These are phyloP conservation scores for Blastomyces gilchristii DNA, from an alignment of 2,329 filamentous ascomycete species.

Conservation along the genomic window DNA sequence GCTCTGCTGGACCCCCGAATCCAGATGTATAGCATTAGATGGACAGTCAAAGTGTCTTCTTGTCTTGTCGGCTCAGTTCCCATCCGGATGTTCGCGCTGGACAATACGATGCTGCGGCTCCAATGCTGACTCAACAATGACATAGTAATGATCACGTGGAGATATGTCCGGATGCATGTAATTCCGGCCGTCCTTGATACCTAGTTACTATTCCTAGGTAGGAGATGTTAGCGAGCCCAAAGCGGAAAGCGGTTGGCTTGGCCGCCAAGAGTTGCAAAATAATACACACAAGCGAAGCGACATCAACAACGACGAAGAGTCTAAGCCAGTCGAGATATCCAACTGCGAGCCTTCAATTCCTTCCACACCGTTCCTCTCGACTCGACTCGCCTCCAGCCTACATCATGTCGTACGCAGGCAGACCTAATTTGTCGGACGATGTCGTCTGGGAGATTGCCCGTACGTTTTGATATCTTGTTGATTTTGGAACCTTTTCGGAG, in stretches of 20 bases:
- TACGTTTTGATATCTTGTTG: slow-evolving; percentile 46
- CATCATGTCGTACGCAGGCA: slow-evolving; percentile 38
- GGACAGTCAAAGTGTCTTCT: not conserved
- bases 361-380: too few species aligned
- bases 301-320: not conserved
- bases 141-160: not conserved
- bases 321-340: not conserved
- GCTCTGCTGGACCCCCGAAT: not conserved
- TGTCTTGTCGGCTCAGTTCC: not conserved
- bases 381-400: slow-evolving; percentile 15
- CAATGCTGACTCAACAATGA: not conserved
- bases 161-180: not conserved
- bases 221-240: slow-evolving; percentile 31
- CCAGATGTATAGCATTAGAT: not conserved
- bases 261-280: not conserved
- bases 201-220: slow-evolving; percentile 22
- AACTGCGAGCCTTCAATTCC: not conserved
- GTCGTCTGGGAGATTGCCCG: slow-evolving; percentile 91
- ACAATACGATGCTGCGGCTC: not conserved
- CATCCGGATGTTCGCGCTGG: not conserved
- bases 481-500: not conserved
- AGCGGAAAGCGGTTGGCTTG: not conserved
- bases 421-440: slow-evolving; percentile 75
- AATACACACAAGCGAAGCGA: not conserved
- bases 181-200: not conserved